Base-by-base conservation (phyloP, 305 asterid genomes). In the Fraxinus latifolia region DNA sequence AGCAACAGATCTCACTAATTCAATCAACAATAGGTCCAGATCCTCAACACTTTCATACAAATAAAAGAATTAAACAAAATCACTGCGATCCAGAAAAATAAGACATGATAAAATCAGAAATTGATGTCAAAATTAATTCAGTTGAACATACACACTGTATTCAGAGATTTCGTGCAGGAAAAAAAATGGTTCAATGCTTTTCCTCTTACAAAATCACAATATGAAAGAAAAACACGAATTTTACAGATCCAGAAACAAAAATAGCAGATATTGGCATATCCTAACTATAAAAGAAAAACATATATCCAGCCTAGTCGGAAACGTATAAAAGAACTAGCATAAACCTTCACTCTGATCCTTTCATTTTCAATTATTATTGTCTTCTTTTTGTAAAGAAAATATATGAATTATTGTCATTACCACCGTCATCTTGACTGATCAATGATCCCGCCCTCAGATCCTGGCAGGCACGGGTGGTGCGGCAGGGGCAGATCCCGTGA, bases 391-490 rank as follows among this genome's bases (percentile, higher is more conserved):
- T 67, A 27, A 23, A 34, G 17, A 73, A 65, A 55, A 75, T 4
- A 79, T 80, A 34, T 12, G 19, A 53, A 68, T 44, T 65, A 67
- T 53, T 60, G 4, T 65, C 60, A 70, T 32, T 58, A 23, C 72
- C 72, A 25, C 34, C 77, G 37, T 78, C 77, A 44, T 79, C 80
- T 77, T 27, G 55, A 25, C 21, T 50, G 65, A 62, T 39, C 76
- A 50, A 34, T 0, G 44, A 33, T 23, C 74, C 19, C 36, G n/a
- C 5, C 36, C 29, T 95, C 93, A 93, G 73, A 82, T 91, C 91
- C 96, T 88, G 53, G 89, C 83, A 27, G 88, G 85, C 47, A 87
- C 89, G 4, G 90, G 78, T 25, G 94, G 78, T 81, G 85, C 85
- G 9, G 82, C 72, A 11, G 94, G 80, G 72, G 91, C 81, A 11